Evolutionary conservation across 1,139 yeast species (phyloP), one percentile per base, ranked within the genome.

Genomic region (Nadsonia commutata): DNA sequence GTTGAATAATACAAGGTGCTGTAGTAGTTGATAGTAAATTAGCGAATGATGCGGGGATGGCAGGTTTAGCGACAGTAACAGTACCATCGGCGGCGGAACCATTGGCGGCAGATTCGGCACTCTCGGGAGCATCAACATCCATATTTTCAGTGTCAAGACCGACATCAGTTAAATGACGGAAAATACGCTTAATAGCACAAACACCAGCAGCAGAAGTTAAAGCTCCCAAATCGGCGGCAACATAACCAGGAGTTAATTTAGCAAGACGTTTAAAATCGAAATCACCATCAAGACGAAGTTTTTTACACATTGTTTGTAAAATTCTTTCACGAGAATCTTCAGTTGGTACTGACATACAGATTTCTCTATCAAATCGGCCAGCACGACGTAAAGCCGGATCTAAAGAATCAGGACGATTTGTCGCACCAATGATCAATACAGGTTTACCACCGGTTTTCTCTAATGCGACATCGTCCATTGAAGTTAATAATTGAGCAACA

Each of bases 371-470:
- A 56, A 90, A 90, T 58, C 99, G 73, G 2, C 98, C 99, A 0
- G 97, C 97, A 60, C 98, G 74, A 64, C 98, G 72, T 50, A 90
- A 70, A 0, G 98, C 98, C 0, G 97, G 88, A 62, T 90, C 99
- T 36, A 90, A 72, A 0, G 97, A 78, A 60, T 90, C 98, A 0
- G 99, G 99, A 54, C 98, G 72, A 60, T 90, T 93, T 0, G 99
- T 90, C 1, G 98, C 98, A 39, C 98, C 98, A 48, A 90, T 82
- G 2, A 90, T 84, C 54, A 90, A 85, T 48, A 90, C 96, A 0
- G 98, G 97, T 49, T 81, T 83, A 1, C 95, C 95, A 42, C 74
- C 81, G 0, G 96, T 88, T 52, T 86, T 86, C 37, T 81, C 94
- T 48, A 90, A 65, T 0, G 94, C 73, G 36, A 90, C 64, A 54